Evolutionary conservation across 306 rosid genomes (phyloP).

Genomic region (Cicer yamashitae): DNA sequence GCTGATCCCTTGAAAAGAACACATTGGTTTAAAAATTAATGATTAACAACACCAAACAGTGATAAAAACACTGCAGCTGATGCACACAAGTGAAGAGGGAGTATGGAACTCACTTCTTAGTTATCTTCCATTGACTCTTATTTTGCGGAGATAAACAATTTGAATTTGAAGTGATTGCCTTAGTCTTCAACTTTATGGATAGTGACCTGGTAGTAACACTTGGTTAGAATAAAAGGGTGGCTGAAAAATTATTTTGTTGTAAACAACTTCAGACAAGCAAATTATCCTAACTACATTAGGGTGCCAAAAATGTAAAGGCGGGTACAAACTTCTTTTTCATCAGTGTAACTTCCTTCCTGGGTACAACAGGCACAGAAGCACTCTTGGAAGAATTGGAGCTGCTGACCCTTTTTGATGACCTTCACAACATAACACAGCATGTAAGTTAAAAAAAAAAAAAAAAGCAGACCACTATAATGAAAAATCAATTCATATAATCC

Average conservation of each 20-base stretch:
- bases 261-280: conserved; percentile 39
- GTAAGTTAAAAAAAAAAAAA: conserved; percentile 32
- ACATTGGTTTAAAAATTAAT: conserved; percentile 32
- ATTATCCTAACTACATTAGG: conserved; percentile 40
- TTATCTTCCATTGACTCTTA: conserved; percentile 79
- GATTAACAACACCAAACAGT: conserved; percentile 34
- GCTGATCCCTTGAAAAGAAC: conserved; percentile 72
- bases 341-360: conserved; percentile 51
- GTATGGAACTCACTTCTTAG: conserved; percentile 66
- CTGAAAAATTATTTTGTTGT: neutral
- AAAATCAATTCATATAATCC: conserved; percentile 29
- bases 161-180: conserved; percentile 50
- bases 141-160: conserved; percentile 54
- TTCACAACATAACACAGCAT: conserved; percentile 47
- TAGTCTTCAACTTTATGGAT: conserved; percentile 54
- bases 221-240: conserved; percentile 33
- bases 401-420: conserved; percentile 58
- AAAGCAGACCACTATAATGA: conserved; percentile 14
- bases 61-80: conserved; percentile 35
- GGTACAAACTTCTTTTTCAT: conserved; percentile 65
- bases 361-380: conserved; percentile 52
- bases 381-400: conserved; percentile 61
- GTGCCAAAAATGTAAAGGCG: conserved; percentile 35
- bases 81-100: conserved; percentile 23
- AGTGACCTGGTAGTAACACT: conserved; percentile 58